Evolutionary conservation across 2,329 filamentous ascomycete species (phyloP).

Genomic region (Neofusicoccum cordaticola): DNA sequence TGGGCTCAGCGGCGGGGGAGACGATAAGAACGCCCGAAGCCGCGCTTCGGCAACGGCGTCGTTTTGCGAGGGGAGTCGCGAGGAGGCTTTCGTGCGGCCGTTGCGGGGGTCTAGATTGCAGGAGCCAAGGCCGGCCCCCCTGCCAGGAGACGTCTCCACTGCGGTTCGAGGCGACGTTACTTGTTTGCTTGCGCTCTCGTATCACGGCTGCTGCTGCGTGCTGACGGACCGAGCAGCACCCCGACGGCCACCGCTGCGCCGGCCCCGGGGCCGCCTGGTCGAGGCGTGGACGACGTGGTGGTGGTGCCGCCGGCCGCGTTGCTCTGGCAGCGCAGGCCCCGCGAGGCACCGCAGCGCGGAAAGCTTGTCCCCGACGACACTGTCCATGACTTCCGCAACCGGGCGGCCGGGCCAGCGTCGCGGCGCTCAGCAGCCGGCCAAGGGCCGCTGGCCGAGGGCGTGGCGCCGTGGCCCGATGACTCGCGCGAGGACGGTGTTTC

Average conservation of each 20-base stretch:
- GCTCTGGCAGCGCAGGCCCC: not conserved
- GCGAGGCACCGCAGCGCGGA: not conserved
- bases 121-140: not conserved
- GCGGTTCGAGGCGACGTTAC: not conserved
- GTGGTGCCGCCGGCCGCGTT: no score
- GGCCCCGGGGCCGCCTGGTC: not conserved
- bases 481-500: constrained; percentile 41
- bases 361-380: not conserved
- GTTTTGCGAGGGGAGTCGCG: not conserved
- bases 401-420: no score
- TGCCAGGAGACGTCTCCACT: not conserved
- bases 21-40: not conserved
- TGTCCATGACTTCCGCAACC: no score
- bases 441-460: not conserved
- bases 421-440: not conserved
- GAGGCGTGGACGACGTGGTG: not conserved
- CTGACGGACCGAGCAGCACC: not conserved
- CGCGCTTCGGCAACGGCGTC: not conserved
- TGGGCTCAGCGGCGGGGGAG: not conserved
- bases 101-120: constrained; percentile 3
- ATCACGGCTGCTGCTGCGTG: not conserved
- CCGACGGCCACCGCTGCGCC: not conserved
- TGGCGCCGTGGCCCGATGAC: constrained; percentile 37
- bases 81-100: no score
- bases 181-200: not conserved